Evolutionary conservation across 768 basidiomycete genomes (phyloP), one percentile per base, ranked within the genome.

Genomic region (Nidularia sp.): DNA sequence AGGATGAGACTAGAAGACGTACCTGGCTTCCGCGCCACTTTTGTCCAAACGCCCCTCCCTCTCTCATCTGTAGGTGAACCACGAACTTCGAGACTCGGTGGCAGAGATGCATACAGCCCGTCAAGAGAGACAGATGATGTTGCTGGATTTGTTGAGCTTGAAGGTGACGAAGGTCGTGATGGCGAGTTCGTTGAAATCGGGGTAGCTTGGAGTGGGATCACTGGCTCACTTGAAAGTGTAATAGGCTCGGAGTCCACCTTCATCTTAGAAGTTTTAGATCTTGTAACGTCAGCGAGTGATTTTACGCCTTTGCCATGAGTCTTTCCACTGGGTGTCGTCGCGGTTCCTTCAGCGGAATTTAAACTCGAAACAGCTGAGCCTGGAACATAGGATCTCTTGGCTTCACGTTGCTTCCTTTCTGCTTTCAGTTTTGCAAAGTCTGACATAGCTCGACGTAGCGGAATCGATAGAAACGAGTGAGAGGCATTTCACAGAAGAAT

Each of bases 391-490:
- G 69, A 70, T 61, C 52, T 64, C 39, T 62, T 58, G 13, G 50
- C 49, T 53, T 67, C 63, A 15, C 50, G 51, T 22, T 57, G 34
- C 29, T 64, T 56, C 10, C 66, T 60, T 49, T 57, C 53, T 45
- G 62, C 55, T 52, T 70, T 72, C 34, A 75, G 57, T 45, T 69
- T 62, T n/a, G 63, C 48, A 36, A 74, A 74, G 5, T 53, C 53
- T 3, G 71, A 70, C 74, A 74, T 75, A 31, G 42, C 75, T 18
- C 18, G 18, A 18, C 18, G 18, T 18, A 18, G 18, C 18, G 18
- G 18, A 18, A 18, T 18, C 18, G 18, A 18, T 18, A 18, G 18
- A 18, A 18, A 18, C 18, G 18, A 18, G 18, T 18, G 18, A 18
- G 18, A 18, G 18, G 18, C 18, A 18, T 18, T 18, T 18, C 18